Conservation (phyloP, 2,329 filamentous ascomycete species). For the Fusarium chaquense region DNA sequence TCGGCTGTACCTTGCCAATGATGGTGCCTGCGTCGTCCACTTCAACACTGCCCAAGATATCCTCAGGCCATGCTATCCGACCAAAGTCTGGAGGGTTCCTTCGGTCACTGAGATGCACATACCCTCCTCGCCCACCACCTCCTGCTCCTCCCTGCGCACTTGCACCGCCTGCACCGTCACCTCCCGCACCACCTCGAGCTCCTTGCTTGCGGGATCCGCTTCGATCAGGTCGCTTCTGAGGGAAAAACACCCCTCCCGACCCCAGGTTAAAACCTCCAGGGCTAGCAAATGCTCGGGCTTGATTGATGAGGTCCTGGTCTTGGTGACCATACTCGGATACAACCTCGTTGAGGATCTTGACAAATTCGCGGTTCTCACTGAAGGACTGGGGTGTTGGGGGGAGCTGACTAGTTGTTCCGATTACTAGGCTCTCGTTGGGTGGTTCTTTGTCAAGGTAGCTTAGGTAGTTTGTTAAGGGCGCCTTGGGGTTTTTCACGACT, state of each 20-base stretch:
- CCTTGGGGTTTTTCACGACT: conserved; percentile 64
- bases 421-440: conserved; percentile 65
- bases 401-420: conserved; percentile 69
- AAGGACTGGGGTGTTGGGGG: conserved; percentile 73
- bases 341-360: conserved; percentile 69
- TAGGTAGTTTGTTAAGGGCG: conserved; percentile 64
- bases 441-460: conserved; percentile 70
- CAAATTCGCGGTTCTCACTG: conserved; percentile 68
- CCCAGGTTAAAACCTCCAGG: conserved; percentile 67
- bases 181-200: conserved; percentile 57
- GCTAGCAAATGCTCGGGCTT: conserved; percentile 71
- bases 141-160: conserved; percentile 72
- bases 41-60: conserved; percentile 76
- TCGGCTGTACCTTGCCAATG: conserved; percentile 68
- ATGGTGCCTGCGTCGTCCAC: conserved; percentile 69
- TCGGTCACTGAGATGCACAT: conserved; percentile 73
- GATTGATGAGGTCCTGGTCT: conserved; percentile 67
- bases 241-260: conserved; percentile 64
- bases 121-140: conserved; percentile 70
- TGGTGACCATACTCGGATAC: conserved; percentile 65
- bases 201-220: conserved; percentile 51
- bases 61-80: conserved; percentile 75
- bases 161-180: conserved; percentile 65
- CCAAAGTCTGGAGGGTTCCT: conserved; percentile 75
- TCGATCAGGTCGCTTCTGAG: conserved; percentile 55